A percentile compares a stretch with the other conserved stretches of the same genome.
Conservation (phyloP, 73 alveolate genomes). For the Loxodes magnus region DNA sequence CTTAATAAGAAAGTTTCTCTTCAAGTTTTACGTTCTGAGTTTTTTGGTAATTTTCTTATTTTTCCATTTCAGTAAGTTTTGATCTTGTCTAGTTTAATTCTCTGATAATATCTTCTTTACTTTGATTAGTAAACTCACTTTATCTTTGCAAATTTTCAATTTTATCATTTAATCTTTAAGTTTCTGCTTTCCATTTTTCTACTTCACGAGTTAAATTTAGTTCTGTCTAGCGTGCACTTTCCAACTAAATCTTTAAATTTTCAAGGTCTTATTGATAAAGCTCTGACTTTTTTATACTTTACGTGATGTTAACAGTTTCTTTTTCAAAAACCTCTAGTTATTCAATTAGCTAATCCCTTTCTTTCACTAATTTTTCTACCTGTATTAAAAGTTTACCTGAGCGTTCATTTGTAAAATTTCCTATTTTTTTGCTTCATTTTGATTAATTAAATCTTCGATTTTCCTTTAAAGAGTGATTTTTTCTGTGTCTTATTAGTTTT, state of each 20-base stretch:
- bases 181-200: slow-evolving; percentile 15
- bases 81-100: slow-evolving; percentile 17
- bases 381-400: no score
- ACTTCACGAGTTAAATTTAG: slow-evolving; percentile 10
- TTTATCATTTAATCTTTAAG: slow-evolving; percentile 9
- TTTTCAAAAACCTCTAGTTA: slow-evolving; percentile 21
- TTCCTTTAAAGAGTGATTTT: no score
- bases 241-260: neutral
- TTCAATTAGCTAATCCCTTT: no score
- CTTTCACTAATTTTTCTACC: no score
- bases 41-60: slow-evolving; percentile 6
- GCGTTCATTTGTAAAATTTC: no score
- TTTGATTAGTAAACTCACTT: neutral
- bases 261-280: slow-evolving; percentile 16
- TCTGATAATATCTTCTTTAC: slow-evolving; percentile 3
- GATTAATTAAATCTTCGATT: no score
- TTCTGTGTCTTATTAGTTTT: no score
- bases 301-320: slow-evolving; percentile 19
- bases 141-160: slow-evolving; percentile 12
- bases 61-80: neutral
- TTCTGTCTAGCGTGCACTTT: slow-evolving; percentile 4
- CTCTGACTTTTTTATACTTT: slow-evolving; percentile 11
- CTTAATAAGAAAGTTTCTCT: slow-evolving; percentile 23
- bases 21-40: slow-evolving; percentile 22
- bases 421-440: no score